Percentiles rank a stretch among this genome's conserved stretches.
These are phyloP conservation scores for Calocybe gambosa DNA, from an alignment of 1,284 basidiomycete species.

Conservation along the genomic window DNA sequence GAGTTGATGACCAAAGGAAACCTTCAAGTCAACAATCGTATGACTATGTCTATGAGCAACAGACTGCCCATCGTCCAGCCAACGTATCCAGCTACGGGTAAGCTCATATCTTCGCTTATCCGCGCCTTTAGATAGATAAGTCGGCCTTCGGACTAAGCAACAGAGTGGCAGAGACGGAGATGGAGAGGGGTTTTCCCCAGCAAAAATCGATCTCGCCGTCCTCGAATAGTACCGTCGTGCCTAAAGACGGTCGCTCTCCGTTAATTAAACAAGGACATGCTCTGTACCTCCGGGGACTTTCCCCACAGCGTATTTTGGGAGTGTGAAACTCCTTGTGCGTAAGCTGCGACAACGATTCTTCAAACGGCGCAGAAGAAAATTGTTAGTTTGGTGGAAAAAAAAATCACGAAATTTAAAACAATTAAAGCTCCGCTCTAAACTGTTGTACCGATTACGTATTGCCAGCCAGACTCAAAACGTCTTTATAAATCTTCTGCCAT, in stretches of 20 bases:
- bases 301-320: constrained; percentile 67
- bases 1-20: constrained; percentile 49
- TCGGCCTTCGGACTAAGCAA: constrained; percentile 31
- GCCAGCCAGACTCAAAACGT: neutral
- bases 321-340: constrained; percentile 52
- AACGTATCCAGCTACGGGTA: constrained; percentile 37
- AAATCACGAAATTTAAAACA: constrained; percentile 15
- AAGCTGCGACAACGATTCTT: constrained; percentile 83
- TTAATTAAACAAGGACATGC: constrained; percentile 42
- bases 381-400: constrained; percentile 1
- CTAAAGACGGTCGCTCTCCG: constrained; percentile 73
- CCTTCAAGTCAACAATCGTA: constrained; percentile 59
- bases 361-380: constrained; percentile 41
- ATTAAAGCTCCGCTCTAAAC: constrained; percentile 25
- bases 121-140: constrained; percentile 32
- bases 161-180: constrained; percentile 53
- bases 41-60: constrained; percentile 86
- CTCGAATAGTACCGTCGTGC: constrained; percentile 50
- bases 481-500: neutral
- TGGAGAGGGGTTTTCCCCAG: constrained; percentile 21
- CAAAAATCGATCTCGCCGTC: constrained; percentile 40
- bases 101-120: constrained; percentile 75
- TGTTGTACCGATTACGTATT: constrained; percentile 14
- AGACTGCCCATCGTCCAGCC: constrained; percentile 33
- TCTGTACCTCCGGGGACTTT: constrained; percentile 89